Percentiles rank a stretch among this genome's conserved stretches.
Evolutionary conservation across 2,329 filamentous ascomycete species (phyloP).

Genomic region (Trichoderma sp.): DNA sequence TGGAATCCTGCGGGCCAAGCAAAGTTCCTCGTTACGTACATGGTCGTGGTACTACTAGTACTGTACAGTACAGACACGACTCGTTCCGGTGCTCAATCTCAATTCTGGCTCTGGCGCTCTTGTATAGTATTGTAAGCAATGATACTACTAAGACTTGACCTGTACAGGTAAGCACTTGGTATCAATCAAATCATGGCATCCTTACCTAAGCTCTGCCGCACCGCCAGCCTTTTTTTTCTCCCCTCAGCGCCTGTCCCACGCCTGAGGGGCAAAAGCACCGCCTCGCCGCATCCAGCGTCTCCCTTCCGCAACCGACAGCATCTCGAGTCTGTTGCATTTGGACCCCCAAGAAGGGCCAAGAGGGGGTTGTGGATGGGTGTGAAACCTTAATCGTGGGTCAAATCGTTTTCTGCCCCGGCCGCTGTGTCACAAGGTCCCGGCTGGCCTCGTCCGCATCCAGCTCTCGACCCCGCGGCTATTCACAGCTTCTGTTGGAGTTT

Average conservation of each 20-base stretch:
- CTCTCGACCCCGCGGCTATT: slow-evolving; percentile 4
- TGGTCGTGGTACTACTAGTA: too few species aligned
- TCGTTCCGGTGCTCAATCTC: too few species aligned
- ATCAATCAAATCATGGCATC: background rate
- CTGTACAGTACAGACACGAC: too few species aligned
- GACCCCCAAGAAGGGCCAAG: background rate
- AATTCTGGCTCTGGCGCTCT: background rate
- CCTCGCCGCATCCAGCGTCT: slow-evolving; percentile 16
- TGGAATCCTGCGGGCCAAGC: background rate
- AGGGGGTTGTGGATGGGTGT: slow-evolving; percentile 8
- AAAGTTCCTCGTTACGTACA: background rate
- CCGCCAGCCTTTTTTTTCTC: too few species aligned
- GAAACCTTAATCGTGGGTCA: slow-evolving; percentile 16
- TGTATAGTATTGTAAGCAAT: background rate
- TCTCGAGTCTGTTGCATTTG: background rate
- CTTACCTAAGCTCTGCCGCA: background rate
- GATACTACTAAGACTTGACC: background rate
- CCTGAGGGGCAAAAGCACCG: slow-evolving; percentile 3
- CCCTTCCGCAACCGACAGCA: slow-evolving; percentile 1
- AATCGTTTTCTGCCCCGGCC: background rate
- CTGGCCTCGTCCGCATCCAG: slow-evolving; percentile 4
- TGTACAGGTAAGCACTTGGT: background rate
- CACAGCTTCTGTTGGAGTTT: background rate
- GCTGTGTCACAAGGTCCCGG: slow-evolving; percentile 16
- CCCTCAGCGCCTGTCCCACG: background rate